Evolutionary conservation across 2,329 filamentous ascomycete species (phyloP).

Genomic region (Dothistroma septosporum): DNA sequence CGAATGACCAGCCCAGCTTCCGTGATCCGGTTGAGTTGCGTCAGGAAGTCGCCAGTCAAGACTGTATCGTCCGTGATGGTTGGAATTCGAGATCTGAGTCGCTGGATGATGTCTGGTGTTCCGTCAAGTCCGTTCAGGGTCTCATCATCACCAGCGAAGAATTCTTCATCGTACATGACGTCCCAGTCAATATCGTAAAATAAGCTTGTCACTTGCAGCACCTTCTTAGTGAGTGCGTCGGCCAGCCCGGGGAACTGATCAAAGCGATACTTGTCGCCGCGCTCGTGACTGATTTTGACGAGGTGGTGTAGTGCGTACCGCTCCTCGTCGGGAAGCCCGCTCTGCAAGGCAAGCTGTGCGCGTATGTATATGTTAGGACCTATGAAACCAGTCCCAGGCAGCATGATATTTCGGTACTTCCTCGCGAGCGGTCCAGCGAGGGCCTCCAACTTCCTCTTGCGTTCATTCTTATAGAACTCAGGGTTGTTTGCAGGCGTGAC

Average conservation of each 20-base stretch:
- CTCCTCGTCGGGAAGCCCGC: constrained; percentile 73
- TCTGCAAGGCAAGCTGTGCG: constrained; percentile 78
- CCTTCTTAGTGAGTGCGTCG: constrained; percentile 81
- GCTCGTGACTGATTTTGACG: constrained; percentile 91
- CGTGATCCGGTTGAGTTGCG: constrained; percentile 70
- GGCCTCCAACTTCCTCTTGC: constrained; percentile 44
- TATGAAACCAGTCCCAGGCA: constrained; percentile 58
- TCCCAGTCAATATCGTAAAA: constrained; percentile 83
- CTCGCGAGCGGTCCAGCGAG: constrained; percentile 43
- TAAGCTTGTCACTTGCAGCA: constrained; percentile 69
- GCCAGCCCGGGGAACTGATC: constrained; percentile 85
- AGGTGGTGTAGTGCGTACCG: constrained; percentile 91
- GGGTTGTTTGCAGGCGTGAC: constrained; percentile 72
- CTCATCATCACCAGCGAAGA: constrained; percentile 49
- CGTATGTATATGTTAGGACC: constrained; percentile 89
- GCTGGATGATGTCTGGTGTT: constrained; percentile 67
- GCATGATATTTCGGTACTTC: constrained; percentile 52
- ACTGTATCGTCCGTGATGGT: constrained; percentile 63
- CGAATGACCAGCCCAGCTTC: constrained; percentile 84
- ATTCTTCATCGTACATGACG: constrained; percentile 62
- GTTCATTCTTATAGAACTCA: constrained; percentile 59
- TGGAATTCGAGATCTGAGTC: constrained; percentile 59
- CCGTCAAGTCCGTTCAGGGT: constrained; percentile 63
- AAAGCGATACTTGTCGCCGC: constrained; percentile 93
- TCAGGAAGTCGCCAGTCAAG: constrained; percentile 65